Percentiles rank a stretch among this genome's conserved stretches.
Conservation (phyloP, 352 stramenopile genomes). For the Globisporangium takayamanum region DNA sequence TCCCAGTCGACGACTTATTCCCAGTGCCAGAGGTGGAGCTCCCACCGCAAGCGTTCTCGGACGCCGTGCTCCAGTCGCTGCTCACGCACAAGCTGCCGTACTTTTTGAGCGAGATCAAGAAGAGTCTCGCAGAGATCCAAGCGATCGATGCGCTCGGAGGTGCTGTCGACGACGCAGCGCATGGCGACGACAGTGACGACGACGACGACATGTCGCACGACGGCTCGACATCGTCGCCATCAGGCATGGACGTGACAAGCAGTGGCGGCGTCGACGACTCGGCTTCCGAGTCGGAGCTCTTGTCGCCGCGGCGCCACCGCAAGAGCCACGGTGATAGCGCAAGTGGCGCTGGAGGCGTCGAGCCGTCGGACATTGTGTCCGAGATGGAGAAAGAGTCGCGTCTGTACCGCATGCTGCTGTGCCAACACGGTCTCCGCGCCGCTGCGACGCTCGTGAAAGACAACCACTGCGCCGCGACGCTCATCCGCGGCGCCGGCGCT, state of each 20-base stretch:
- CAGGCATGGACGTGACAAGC: conserved; percentile 47
- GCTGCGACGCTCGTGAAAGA: conserved; percentile 68
- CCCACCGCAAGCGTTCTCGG: conserved; percentile 56
- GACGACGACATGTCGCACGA: conserved; percentile 84
- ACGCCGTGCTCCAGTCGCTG: conserved; percentile 54
- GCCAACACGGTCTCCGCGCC: conserved; percentile 69
- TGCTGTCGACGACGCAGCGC: conserved; percentile 21
- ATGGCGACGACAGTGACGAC: conserved; percentile 64
- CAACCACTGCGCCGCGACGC: conserved; percentile 48
- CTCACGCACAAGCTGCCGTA: conserved; percentile 69
- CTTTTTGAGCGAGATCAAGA: conserved; percentile 74
- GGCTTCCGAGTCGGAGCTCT: conserved; percentile 46
- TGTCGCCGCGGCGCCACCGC: conserved; percentile 20
- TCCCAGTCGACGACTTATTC: conserved; percentile 79
- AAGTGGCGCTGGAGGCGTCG: conserved; percentile 12
- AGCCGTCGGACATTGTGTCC: conserved; percentile 41
- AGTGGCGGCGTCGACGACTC: conserved; percentile 44
- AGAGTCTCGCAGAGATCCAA: conserved; percentile 56
- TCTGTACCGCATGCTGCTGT: conserved; percentile 68
- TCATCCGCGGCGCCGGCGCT: conserved; percentile 52
- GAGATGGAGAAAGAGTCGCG: conserved; percentile 79
- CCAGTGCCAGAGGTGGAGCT: conserved; percentile 73
- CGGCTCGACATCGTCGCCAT: conserved; percentile 58
- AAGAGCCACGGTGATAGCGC: conserved; percentile 1
- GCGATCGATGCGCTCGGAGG: conserved; percentile 34